Conservation (phyloP, 225 moss, liverwort and hornwort genomes). For the Asterella californica region DNA sequence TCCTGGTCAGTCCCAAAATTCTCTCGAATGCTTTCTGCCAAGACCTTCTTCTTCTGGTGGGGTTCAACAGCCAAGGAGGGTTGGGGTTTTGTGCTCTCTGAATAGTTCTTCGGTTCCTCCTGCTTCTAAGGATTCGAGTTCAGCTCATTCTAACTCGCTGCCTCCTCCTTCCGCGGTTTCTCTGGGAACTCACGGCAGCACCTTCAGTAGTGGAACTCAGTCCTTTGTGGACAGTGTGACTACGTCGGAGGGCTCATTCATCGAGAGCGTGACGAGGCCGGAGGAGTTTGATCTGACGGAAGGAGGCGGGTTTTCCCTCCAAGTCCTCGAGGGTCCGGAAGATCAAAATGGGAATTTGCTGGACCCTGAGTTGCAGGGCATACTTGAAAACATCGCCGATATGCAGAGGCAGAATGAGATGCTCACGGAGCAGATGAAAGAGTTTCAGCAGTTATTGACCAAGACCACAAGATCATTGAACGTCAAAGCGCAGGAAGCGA, state of each 20-base stretch:
- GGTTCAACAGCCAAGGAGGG: neutral
- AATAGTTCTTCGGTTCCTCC: neutral
- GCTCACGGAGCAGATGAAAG: constrained; percentile 29
- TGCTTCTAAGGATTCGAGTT: constrained; percentile 8
- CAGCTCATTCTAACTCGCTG: constrained; percentile 12
- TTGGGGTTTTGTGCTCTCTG: neutral
- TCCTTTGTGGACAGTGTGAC: constrained; percentile 5
- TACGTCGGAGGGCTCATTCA: neutral
- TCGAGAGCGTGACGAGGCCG: constrained; percentile 3
- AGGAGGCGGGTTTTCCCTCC: constrained; percentile 25
- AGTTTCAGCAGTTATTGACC: constrained; percentile 30
- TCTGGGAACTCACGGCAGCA: neutral
- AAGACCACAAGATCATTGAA: constrained; percentile 29
- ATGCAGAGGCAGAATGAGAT: constrained; percentile 36
- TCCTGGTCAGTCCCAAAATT: neutral
- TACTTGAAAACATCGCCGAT: constrained; percentile 27
- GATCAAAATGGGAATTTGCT: constrained; percentile 19
- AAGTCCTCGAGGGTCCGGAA: constrained; percentile 18
- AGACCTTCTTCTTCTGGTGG: neutral
- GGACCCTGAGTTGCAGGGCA: constrained; percentile 32
- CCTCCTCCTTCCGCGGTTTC: constrained; percentile 17
- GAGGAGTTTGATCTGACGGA: neutral
- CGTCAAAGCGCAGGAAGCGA: constrained; percentile 35
- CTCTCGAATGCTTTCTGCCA: neutral
- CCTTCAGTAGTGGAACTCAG: neutral